Percentiles rank a stretch among this genome's conserved stretches.
Evolutionary conservation across 2,329 filamentous ascomycete species (phyloP).

Genomic region (Grosmannia huntii): DNA sequence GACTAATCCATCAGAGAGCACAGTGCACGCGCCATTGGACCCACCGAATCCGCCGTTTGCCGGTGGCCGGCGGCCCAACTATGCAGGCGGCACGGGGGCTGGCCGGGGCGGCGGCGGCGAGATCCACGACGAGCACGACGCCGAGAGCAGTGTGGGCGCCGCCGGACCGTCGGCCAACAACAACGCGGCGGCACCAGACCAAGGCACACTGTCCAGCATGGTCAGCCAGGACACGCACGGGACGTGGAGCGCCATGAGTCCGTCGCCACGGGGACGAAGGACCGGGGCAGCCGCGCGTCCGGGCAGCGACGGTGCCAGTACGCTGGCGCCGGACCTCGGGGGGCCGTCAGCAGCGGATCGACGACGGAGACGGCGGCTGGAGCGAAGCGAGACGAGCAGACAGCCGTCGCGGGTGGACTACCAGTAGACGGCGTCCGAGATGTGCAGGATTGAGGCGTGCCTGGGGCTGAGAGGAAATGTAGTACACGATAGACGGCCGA

Average conservation of each 20-base stretch:
- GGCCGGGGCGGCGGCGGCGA: not conserved
- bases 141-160: not conserved
- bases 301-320: constrained; percentile 15
- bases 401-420: constrained; percentile 17
- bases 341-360: constrained; percentile 32
- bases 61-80: constrained; percentile 38
- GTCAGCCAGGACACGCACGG: constrained; percentile 34
- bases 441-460: too few relatives aligned
- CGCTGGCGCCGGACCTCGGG: constrained; percentile 5
- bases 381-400: constrained; percentile 33
- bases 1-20: not conserved
- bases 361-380: constrained; percentile 41
- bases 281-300: too few relatives aligned
- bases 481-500: too few relatives aligned
- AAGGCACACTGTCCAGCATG: constrained; percentile 32
- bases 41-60: constrained; percentile 47
- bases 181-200: constrained; percentile 10
- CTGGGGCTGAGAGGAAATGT: too few relatives aligned
- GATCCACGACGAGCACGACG: not conserved
- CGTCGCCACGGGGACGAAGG: constrained; percentile 22
- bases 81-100: constrained; percentile 29
- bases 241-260: constrained; percentile 41
- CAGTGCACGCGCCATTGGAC: constrained; percentile 24
- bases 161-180: constrained; percentile 25
- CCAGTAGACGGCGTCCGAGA: not conserved